These are phyloP conservation scores for Nakataea oryzae DNA, from an alignment of 2,329 filamentous ascomycete genomes.

Conservation along the genomic window DNA sequence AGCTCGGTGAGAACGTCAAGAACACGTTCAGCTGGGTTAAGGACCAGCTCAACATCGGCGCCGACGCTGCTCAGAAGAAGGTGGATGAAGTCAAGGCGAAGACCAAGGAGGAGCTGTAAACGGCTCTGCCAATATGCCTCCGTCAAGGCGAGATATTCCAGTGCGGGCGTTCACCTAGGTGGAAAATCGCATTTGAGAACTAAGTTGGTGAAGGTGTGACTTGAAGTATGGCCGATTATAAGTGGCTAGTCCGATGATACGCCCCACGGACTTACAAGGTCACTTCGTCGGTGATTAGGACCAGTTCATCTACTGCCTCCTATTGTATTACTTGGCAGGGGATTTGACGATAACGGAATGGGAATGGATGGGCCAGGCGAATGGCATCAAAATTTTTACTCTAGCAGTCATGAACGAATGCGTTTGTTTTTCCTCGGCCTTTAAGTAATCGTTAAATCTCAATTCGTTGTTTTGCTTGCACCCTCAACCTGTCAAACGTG, in stretches of 20 bases:
- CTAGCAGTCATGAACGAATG: not conserved
- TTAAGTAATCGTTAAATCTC: not conserved
- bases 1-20: slow-evolving; percentile 40
- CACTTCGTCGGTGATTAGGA: not conserved
- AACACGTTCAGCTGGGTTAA: slow-evolving; percentile 40
- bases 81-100: slow-evolving; percentile 27
- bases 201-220: not conserved
- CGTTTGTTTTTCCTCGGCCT: not conserved
- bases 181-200: no score
- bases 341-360: not conserved
- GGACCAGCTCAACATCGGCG: slow-evolving; percentile 35
- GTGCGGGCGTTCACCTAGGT: no score
- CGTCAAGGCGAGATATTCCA: not conserved
- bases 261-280: not conserved
- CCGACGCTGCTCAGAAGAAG: slow-evolving; percentile 37
- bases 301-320: not conserved
- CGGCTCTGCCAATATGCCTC: not conserved
- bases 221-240: not conserved
- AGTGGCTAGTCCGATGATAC: not conserved
- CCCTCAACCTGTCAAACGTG: no score
- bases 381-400: not conserved
- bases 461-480: no score
- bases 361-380: not conserved
- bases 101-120: slow-evolving; percentile 38
- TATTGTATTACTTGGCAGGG: not conserved